Base-by-base conservation (phyloP, 331 rosid genomes). In the Cydonia oblonga region DNA sequence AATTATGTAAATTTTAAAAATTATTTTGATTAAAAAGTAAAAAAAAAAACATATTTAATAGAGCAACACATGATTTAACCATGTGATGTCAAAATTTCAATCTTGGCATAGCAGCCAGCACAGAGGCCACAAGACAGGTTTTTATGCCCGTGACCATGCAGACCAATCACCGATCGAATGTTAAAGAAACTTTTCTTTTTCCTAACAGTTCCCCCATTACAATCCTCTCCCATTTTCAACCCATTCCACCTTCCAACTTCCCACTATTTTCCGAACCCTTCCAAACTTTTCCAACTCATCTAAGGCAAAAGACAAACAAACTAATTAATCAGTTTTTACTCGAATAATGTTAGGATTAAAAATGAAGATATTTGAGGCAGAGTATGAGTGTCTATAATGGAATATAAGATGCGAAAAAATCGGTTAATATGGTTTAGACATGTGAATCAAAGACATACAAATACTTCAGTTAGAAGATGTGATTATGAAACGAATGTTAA, bases 111-210 rank as follows among this genome's bases (percentile, higher is more conserved):
- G 54, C 60, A 24, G 40, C 12, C 40, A 35, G 40, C 38, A 9
- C 18, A 15, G 53, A 15, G 1, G 53, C 2, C 53, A 16, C 1
- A 15, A 46, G 42, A 32, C 51, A 4, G 23, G 35, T 56, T 30
- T 33, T 29, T 9, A 42, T 59, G 32, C 86, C 64, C 30, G 64
- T 83, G 87, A 85, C 20, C 81, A 84, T 59, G 67, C 57, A 71
- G 20, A 59, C 56, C 75, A 58, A 56, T 18, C 53, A 2, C 53
- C 53, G 7, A 46, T 16, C 9, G 2, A 23, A 38, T 23, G 29
- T 4, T 16, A 4, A 54, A 16, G 49, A 22, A 15, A 35, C 8
- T 14, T 24, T 15, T 23, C 10, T 13, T 33, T 19, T 33, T 25
- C 24, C 25, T 35, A 7, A 1, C 6, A 16, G 40, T 24, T 71